Evolutionary conservation across 176 grass and related monocot genomes (phyloP), one percentile per base, ranked within the genome.

Genomic region (Secale cereale): DNA sequence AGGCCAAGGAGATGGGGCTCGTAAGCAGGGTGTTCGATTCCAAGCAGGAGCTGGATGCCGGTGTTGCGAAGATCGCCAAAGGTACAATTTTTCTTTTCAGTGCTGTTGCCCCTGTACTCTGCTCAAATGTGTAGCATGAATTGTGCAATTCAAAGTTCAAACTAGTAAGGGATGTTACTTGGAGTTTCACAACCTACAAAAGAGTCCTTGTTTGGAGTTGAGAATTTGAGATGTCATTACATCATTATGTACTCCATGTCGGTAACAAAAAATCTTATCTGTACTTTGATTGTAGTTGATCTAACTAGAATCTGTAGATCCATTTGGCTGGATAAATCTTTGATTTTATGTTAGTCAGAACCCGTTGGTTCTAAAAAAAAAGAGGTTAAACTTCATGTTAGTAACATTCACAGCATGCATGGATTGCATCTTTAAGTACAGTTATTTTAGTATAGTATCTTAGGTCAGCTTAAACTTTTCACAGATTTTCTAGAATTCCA

Each of bases 1-100:
- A 98, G 68, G 96, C 96, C 27, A 94, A 93, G 85, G 81, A 89
- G 78, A 95, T 95, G 91, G 93, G 91, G 5, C 78, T 94, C 0
- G 89, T 98, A 50, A 92, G 81, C 45, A 85, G 83, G 59, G 93
- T 98, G 30, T 94, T 98, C 69, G 63, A 92, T 62, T 89, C 96
- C 23, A 83, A 81, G 67, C 67, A 86, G 59, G 89, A 92, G 5
- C 69, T 98, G 76, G 90, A 86, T 76, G 88, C 86, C 0, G 91
- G 89, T 4, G 85, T 91, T 36, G 65, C 90, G 29, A 75, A 83
- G 29, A 82, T 95, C 1, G 91, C 92, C 14, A 81, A 71, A 82
- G 92, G 95, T 94, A 88, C 70, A 59, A 8, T 30, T 70, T 57
- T 57, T 57, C 54, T 57, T 57, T 41, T 41, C 10, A 41, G 39